Evolutionary conservation across 2,329 filamentous ascomycete species (phyloP), one percentile per base, ranked within the genome.

Genomic region (Exophiala calicioides): DNA sequence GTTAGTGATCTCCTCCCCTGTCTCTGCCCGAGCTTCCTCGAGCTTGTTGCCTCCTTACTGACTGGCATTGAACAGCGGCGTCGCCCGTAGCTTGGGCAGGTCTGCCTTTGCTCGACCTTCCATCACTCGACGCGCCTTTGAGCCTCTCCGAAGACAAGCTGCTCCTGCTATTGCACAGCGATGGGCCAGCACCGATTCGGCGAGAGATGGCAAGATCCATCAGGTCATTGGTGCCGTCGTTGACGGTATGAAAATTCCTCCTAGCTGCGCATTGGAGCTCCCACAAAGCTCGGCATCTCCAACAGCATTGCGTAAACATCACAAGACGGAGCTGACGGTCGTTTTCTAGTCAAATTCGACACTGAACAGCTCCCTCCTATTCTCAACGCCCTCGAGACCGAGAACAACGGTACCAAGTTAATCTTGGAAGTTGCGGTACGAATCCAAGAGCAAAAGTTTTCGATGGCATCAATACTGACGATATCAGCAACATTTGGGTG

Each of bases 151-250:
- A 68, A 77, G 74, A 69, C 76, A 73, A 69, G 74, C 76, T 67
- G 68, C 77, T 50, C 80, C 80, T 58, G 77, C 78, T 58, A 68
- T 84, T 56, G 68, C 74, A 61, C 74, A 81, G 62, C 75, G 82
- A 62, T 81, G 79, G 67, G 82, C 82, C 63, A 80, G 74, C 67
- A 78, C 79, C 59, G 77, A 80, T 59, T 65, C 76, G 48, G 63
- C 66, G 47, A 71, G 72, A 61, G 70, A 77, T 70, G 84, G 84
- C 68, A 84, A 80, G 74, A 78, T 83, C 68, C 76, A 81, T 70
- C 77, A 90, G 78, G 90, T 96, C 74, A 96, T 96, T 78, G 90
- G 93, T 87, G 91, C 93, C 79, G 90, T 97, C 72, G 93, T 97
- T 66, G 93, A 97, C 78, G 90, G 89, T 95, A 80, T 78, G 87